Evolutionary conservation across 192 early-diverging fungal genomes (phyloP).

Genomic region (Linderina pennispora): DNA sequence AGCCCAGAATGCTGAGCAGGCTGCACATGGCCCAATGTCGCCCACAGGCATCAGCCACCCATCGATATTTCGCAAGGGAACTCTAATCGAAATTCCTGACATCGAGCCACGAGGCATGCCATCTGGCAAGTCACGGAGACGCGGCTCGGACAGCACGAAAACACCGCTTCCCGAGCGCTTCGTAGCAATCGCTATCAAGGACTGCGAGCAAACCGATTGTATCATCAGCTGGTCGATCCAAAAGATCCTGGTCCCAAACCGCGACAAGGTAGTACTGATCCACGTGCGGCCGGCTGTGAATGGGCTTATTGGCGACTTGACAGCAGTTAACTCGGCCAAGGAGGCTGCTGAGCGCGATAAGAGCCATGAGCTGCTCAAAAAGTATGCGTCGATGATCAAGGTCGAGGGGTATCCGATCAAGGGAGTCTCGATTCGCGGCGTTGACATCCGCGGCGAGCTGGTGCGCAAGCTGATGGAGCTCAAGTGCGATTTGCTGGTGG

Average conservation of each 20-base stretch:
- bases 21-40: conserved; percentile 53
- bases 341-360: conserved; percentile 22
- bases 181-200: conserved; percentile 34
- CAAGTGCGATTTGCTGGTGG: conserved; percentile 25
- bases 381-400: conserved; percentile 23
- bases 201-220: conserved; percentile 17
- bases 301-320: conserved; percentile 35
- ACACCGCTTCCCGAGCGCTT: conserved; percentile 16
- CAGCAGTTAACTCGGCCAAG: conserved; percentile 16
- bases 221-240: conserved; percentile 23
- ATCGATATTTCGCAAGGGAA: conserved; percentile 34
- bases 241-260: conserved; percentile 27
- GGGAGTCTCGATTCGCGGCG: conserved; percentile 40
- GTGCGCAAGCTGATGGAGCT: conserved; percentile 43
- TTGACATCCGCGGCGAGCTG: conserved; percentile 41
- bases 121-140: conserved; percentile 3
- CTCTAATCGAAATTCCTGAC: conserved; percentile 35
- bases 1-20: conserved; percentile 9
- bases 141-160: not conserved
- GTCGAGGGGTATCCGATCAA: conserved; percentile 31
- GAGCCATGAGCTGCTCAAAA: conserved; percentile 30
- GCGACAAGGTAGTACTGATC: conserved; percentile 27
- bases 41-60: conserved; percentile 47
- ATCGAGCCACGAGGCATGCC: not conserved
- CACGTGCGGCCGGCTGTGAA: conserved; percentile 35